These are phyloP conservation scores for Fraxinus cuspidata DNA, from an alignment of 257 asterid species.

Conservation along the genomic window DNA sequence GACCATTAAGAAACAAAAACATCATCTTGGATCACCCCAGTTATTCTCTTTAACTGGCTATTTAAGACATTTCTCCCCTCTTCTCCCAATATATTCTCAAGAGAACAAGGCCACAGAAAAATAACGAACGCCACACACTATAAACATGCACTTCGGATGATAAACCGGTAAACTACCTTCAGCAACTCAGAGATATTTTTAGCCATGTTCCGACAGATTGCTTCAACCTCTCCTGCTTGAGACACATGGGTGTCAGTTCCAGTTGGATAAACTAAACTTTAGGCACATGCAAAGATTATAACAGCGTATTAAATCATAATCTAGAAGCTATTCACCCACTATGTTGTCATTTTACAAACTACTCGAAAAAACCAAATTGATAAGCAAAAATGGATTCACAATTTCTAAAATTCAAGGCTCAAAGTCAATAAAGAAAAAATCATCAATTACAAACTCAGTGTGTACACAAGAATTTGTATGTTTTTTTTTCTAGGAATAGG, in stretches of 20 bases:
- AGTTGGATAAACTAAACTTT: not conserved
- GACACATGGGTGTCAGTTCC: not conserved
- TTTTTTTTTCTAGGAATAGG: not conserved
- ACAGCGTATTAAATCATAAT: not conserved
- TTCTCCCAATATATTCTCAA: not conserved
- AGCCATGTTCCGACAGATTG: conserved; percentile 73
- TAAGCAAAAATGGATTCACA: not conserved
- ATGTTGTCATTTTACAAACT: no score
- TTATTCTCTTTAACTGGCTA: not conserved
- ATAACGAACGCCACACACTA: not conserved
- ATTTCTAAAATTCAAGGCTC: not conserved
- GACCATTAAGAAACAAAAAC: not conserved
- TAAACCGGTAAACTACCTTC: conserved; percentile 46
- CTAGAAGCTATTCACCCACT: not conserved
- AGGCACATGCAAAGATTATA: not conserved
- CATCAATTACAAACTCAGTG: not conserved
- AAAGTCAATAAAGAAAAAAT: conserved; percentile 11
- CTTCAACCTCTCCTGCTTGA: conserved; percentile 89
- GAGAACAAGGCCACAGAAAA: not conserved
- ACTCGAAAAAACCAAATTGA: not conserved
- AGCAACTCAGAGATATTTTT: conserved; percentile 63
- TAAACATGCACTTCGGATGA: conserved; percentile 1
- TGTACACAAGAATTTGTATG: not conserved
- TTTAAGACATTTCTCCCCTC: not conserved
- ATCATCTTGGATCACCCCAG: not conserved